Percentiles rank a stretch among this genome's conserved stretches.
Conservation (phyloP, 306 rosid species). For the Quercus wislizeni region DNA sequence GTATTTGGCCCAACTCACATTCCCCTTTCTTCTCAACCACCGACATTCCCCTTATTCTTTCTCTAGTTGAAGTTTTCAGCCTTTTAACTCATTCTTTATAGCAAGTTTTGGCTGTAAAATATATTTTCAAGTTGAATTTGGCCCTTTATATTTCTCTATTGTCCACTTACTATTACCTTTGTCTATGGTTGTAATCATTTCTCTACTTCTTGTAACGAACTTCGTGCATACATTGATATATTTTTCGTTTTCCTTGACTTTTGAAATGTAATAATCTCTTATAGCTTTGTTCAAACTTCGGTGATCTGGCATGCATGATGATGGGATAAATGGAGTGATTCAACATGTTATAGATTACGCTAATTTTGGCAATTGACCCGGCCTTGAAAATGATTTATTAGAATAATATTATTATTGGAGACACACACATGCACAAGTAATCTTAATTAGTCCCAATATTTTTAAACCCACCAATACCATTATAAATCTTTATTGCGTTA, state of each 20-base stretch:
- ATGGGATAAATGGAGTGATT: neutral
- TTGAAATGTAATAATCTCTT: neutral
- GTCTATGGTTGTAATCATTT: too few relatives aligned
- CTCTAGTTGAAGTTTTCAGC: neutral
- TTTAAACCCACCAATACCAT: conserved; percentile 26
- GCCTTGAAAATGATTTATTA: conserved; percentile 16
- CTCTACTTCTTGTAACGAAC: neutral
- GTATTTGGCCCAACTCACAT: neutral
- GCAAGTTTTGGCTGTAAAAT: too few relatives aligned
- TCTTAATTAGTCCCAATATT: conserved; percentile 8
- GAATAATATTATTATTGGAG: neutral
- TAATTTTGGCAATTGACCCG: conserved; percentile 5
- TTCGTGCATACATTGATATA: neutral
- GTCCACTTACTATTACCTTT: too few relatives aligned
- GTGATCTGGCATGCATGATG: neutral
- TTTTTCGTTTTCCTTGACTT: neutral
- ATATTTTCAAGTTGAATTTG: too few relatives aligned
- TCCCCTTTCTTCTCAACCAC: neutral
- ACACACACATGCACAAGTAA: conserved; percentile 8
- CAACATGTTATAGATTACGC: neutral
- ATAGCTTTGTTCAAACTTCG: neutral
- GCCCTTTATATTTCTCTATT: too few relatives aligned
- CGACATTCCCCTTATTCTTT: neutral
- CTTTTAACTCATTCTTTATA: neutral
- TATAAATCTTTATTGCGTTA: neutral